Conservation (phyloP, 164 flowering plant genomes). For the Magnolia changhungtana region DNA sequence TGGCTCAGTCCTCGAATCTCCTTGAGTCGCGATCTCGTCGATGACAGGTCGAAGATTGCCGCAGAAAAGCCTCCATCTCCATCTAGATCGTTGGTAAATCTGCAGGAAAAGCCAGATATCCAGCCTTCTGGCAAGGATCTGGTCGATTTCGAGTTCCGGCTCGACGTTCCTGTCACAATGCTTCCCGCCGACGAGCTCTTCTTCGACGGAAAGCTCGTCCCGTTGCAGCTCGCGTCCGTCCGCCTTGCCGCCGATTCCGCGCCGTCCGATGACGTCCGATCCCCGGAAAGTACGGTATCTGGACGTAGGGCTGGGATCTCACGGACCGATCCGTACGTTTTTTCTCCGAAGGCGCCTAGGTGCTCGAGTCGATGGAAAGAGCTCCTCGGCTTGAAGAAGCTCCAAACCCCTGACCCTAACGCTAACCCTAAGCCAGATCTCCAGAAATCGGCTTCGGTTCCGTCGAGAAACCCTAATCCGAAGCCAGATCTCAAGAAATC, state of each 20-base stretch:
- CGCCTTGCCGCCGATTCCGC: slow-evolving; percentile 4
- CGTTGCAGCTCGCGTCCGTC: slow-evolving; percentile 37
- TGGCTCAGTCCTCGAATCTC: slow-evolving; percentile 67
- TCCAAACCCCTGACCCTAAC: slow-evolving; percentile 22
- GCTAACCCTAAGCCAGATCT: slow-evolving; percentile 21
- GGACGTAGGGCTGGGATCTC: background rate
- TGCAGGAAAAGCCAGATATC: slow-evolving; percentile 21
- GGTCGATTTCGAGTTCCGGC: slow-evolving; percentile 78
- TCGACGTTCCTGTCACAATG: slow-evolving; percentile 72
- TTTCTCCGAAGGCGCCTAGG: slow-evolving; percentile 84
- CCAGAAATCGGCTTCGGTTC: slow-evolving; percentile 22
- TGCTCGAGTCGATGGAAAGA: slow-evolving; percentile 88
- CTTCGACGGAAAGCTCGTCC: slow-evolving; percentile 78
- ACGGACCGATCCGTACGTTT: slow-evolving; percentile 43
- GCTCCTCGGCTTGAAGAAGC: slow-evolving; percentile 63
- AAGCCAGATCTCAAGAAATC: slow-evolving; percentile 26
- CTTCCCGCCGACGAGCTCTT: slow-evolving; percentile 85
- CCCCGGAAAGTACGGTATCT: background rate
- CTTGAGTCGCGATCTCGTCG: slow-evolving; percentile 41
- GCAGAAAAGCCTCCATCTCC: slow-evolving; percentile 10
- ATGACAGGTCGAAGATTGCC: slow-evolving; percentile 24
- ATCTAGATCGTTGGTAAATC: background rate
- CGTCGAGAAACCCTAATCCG: slow-evolving; percentile 36
- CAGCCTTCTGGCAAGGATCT: slow-evolving; percentile 24
- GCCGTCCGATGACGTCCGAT: background rate